These are phyloP conservation scores for Crithidia fasciculata DNA, from an alignment of 208 protist species.

Conservation along the genomic window DNA sequence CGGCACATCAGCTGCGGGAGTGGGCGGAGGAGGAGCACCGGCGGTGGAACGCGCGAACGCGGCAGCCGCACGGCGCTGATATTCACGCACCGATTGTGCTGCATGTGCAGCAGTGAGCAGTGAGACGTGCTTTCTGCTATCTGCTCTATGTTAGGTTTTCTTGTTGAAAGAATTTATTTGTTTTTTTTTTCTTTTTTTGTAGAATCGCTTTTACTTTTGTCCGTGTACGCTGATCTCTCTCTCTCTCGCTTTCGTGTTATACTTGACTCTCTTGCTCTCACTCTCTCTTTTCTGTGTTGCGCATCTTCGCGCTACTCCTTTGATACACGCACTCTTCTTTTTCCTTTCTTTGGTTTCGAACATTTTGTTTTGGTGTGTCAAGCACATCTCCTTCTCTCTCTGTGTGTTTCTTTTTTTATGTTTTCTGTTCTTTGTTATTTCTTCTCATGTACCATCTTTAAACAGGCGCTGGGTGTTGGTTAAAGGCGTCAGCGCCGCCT, in stretches of 20 bases:
- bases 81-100: slow-evolving; percentile 22
- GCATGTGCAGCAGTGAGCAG: not conserved
- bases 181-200: too few species aligned
- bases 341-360: not conserved
- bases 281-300: not conserved
- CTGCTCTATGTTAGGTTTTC: not conserved
- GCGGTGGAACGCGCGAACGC: slow-evolving; percentile 21
- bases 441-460: too few species aligned
- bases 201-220: too few species aligned
- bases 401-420: not conserved
- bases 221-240: too few species aligned
- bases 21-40: slow-evolving; percentile 22
- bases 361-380: not conserved
- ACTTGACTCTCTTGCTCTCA: too few species aligned
- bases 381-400: too few species aligned
- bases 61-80: slow-evolving; percentile 15
- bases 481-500: too few species aligned
- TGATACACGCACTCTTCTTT: not conserved
- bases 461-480: too few species aligned
- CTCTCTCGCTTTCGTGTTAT: not conserved
- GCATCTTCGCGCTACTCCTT: not conserved
- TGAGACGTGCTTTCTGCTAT: not conserved
- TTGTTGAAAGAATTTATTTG: too few species aligned
- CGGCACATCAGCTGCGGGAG: slow-evolving; percentile 12
- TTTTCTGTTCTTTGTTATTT: not conserved